phyloP scores from a whole-genome alignment of 73 alveolate genomes.

The Paramecium bursaria region DNA sequence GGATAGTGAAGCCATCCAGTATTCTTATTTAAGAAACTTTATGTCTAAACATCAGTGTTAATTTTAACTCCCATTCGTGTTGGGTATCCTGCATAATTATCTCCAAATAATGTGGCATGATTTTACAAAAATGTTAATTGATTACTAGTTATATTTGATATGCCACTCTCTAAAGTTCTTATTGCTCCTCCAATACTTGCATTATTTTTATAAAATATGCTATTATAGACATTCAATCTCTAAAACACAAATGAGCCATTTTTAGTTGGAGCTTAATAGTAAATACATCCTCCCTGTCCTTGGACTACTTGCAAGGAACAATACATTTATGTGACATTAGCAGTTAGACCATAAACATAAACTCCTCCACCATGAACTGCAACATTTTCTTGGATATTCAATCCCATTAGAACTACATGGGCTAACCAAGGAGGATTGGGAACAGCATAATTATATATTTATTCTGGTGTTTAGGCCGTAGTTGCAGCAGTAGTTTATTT shows the following conservation, averaged over 20 bases:
- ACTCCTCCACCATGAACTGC: constrained; percentile 58
- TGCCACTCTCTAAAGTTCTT: constrained; percentile 54
- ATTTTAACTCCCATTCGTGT: constrained; percentile 9
- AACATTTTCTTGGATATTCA: constrained; percentile 20
- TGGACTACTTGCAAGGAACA: background rate
- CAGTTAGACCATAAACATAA: constrained; percentile 39
- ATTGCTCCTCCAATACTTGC: constrained; percentile 72
- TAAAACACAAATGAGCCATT: constrained; percentile 6
- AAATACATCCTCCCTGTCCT: constrained; percentile 47
- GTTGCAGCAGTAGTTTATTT: background rate
- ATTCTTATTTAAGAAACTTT: background rate
- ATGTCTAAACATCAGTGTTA: background rate
- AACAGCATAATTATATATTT: background rate
- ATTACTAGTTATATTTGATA: background rate
- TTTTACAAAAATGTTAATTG: constrained; percentile 10
- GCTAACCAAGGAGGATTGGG: constrained; percentile 41
- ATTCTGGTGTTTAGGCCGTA: background rate
- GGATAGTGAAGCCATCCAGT: constrained; percentile 60
- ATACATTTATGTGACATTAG: constrained; percentile 10
- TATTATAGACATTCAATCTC: background rate
- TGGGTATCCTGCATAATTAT: constrained; percentile 64
- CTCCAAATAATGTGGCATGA: constrained; percentile 52
- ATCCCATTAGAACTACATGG: constrained; percentile 12
- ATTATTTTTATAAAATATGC: constrained; percentile 57
- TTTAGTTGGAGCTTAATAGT: constrained; percentile 36